Evolutionary conservation across 441 rosid genomes (phyloP).

Genomic region (Rhodomyrtus psidioides): DNA sequence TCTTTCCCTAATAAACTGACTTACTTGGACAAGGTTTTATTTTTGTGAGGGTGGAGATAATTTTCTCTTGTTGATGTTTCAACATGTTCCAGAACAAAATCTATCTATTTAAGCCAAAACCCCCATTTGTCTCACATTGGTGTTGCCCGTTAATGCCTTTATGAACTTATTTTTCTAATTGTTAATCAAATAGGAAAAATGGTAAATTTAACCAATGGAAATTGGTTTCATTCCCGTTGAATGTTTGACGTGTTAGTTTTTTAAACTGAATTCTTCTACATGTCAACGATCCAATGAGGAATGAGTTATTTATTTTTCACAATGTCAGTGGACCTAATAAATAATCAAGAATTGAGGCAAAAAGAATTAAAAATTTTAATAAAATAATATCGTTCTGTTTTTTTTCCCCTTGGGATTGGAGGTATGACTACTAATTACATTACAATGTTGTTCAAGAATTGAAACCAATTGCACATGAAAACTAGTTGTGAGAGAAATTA

Average conservation of each 20-base stretch:
- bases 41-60: not conserved
- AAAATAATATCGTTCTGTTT: not conserved
- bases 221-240: not conserved
- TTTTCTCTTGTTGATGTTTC: not conserved
- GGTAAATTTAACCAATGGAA: not conserved
- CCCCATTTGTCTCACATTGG: not conserved
- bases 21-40: not conserved
- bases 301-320: not conserved
- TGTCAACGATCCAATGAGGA: not conserved
- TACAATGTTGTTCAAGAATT: not conserved
- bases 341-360: not conserved
- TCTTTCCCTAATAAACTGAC: not conserved
- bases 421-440: not conserved
- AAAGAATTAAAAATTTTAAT: too few species aligned
- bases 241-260: not conserved
- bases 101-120: not conserved
- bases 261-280: not conserved
- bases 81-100: not conserved
- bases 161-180: not conserved
- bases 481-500: not conserved
- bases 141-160: not conserved
- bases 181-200: not conserved
- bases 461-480: not conserved
- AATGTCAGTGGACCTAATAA: not conserved
- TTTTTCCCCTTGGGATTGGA: not conserved